phyloP scores from a whole-genome alignment of 495 filamentous ascomycete genomes.

The Melanomma pulvis-pyrius region DNA sequence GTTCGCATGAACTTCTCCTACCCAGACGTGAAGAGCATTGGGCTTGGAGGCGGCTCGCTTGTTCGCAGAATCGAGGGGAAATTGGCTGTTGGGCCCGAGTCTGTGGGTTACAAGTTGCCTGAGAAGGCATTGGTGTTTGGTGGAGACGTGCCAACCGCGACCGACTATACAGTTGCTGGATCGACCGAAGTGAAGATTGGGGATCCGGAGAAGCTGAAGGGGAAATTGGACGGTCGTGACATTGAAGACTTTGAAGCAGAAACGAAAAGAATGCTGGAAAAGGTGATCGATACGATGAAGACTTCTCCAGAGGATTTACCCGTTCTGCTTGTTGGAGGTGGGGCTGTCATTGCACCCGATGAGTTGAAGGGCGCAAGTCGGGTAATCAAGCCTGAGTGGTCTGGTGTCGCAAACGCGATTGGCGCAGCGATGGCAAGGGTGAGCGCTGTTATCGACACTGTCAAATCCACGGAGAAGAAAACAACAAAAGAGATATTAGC shows the following conservation, averaged over 20 bases:
- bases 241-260: conserved; percentile 44
- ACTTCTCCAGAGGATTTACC: conserved; percentile 52
- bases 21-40: conserved; percentile 56
- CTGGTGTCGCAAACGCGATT: conserved; percentile 58
- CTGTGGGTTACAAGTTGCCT: conserved; percentile 57
- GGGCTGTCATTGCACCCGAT: conserved; percentile 38
- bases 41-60: conserved; percentile 57
- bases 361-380: conserved; percentile 36
- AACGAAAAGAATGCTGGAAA: conserved; percentile 49
- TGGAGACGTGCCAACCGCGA: conserved; percentile 55
- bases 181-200: conserved; percentile 47
- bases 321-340: conserved; percentile 53
- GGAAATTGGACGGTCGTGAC: conserved; percentile 35
- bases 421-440: conserved; percentile 63
- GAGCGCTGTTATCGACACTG: conserved; percentile 53
- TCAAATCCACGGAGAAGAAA: conserved; percentile 48
- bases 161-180: conserved; percentile 52
- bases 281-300: conserved; percentile 55
- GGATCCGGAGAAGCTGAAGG: conserved; percentile 38
- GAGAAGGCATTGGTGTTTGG: conserved; percentile 56
- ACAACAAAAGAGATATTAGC: conserved; percentile 42
- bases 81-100: conserved; percentile 57
- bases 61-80: conserved; percentile 48
- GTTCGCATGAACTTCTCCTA: conserved; percentile 58
- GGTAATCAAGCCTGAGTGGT: conserved; percentile 39